Conservation (phyloP, 805 yeast genomes). For the Teunomyces lycoperdinae region DNA sequence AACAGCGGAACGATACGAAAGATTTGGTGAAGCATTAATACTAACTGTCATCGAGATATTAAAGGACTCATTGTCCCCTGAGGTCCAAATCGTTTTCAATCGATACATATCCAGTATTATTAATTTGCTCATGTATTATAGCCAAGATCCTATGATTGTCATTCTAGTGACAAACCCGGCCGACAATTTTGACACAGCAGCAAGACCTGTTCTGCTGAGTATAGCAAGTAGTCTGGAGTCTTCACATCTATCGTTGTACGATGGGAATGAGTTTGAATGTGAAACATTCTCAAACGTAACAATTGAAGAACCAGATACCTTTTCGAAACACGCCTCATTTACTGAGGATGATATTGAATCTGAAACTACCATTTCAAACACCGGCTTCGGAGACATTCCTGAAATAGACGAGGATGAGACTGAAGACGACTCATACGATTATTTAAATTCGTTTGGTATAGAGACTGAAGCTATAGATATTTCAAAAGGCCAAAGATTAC, state of each 20-base stretch:
- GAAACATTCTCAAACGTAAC: not conserved
- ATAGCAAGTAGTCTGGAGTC: conserved; percentile 5
- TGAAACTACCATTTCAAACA: not conserved
- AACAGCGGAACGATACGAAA: conserved; percentile 9
- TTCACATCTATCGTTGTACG: conserved; percentile 7
- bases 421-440: conserved; percentile 16
- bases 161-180: no score
- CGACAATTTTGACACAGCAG: not conserved
- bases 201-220: not conserved
- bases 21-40: conserved; percentile 18
- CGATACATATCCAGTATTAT: conserved; percentile 8
- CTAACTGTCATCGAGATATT: conserved; percentile 5
- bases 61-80: conserved; percentile 1
- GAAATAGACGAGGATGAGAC: conserved; percentile 6
- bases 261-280: conserved; percentile 3
- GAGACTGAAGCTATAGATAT: not conserved
- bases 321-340: not conserved
- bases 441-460: conserved; percentile 15
- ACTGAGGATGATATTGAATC: conserved; percentile 2
- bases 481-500: not conserved
- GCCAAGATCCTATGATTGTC: not conserved
- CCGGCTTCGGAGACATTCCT: not conserved
- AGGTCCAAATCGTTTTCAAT: conserved; percentile 7
- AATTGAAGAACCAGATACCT: not conserved
- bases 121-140: conserved; percentile 1